phyloP scores from a whole-genome alignment of 1,139 yeast genomes.

The Yamadazyma aaseri region DNA sequence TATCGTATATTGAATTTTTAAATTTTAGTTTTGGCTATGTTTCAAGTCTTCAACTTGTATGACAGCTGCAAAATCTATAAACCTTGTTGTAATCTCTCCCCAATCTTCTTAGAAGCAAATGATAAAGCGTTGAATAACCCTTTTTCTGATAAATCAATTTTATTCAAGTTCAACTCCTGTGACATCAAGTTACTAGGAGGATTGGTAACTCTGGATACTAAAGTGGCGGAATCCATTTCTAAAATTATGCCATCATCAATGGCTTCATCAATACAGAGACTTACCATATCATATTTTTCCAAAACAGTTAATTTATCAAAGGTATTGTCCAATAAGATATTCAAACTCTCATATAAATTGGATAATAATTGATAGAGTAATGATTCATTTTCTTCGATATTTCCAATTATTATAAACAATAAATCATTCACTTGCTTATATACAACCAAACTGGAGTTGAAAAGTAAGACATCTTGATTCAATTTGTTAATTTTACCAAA shows the following conservation, averaged over 20 bases:
- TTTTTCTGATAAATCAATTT: constrained; percentile 81
- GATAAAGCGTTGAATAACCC: constrained; percentile 88
- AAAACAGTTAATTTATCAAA: constrained; percentile 77
- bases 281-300: constrained; percentile 82
- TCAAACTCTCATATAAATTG: constrained; percentile 80
- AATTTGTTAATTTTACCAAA: constrained; percentile 76
- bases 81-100: constrained; percentile 85
- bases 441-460: constrained; percentile 73
- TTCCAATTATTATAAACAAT: constrained; percentile 68
- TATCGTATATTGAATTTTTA: no score
- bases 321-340: constrained; percentile 69
- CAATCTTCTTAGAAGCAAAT: constrained; percentile 81
- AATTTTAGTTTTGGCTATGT: no score
- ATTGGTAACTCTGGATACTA: constrained; percentile 85
- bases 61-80: constrained; percentile 34
- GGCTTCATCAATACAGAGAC: constrained; percentile 87
- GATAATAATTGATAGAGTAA: constrained; percentile 74
- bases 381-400: constrained; percentile 80
- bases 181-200: constrained; percentile 50
- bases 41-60: no score
- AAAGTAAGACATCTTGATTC: constrained; percentile 76
- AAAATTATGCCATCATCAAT: constrained; percentile 89
- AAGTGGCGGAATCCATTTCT: constrained; percentile 84
- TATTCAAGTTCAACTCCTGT: constrained; percentile 52
- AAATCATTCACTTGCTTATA: constrained; percentile 85